A percentile compares a stretch with the other conserved stretches of the same genome.
These are phyloP conservation scores for Nothomitra cinnamomea DNA, from an alignment of 2,329 filamentous ascomycete genomes.

Conservation along the genomic window DNA sequence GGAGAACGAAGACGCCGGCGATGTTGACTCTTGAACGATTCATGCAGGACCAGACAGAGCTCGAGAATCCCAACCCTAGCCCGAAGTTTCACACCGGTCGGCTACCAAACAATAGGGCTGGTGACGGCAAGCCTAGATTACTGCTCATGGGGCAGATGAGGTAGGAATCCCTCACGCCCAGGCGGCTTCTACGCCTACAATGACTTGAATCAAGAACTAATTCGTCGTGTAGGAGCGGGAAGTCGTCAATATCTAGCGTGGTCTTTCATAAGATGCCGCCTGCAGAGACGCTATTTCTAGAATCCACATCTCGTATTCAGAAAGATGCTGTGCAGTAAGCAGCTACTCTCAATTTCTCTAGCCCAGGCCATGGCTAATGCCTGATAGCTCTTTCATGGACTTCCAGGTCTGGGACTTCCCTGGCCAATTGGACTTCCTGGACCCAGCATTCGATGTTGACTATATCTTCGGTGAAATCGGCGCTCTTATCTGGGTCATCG, in stretches of 20 bases:
- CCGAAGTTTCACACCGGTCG: slow-evolving; percentile 6
- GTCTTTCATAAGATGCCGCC: slow-evolving; percentile 98
- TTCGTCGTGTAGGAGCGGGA: slow-evolving; percentile 56
- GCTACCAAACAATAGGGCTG: slow-evolving; percentile 30
- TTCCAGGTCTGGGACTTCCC: slow-evolving; percentile 98
- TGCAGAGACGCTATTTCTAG: slow-evolving; percentile 86
- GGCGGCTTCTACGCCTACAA: slow-evolving; percentile 9
- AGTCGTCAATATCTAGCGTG: slow-evolving; percentile 95
- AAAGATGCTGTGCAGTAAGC: slow-evolving; percentile 89
- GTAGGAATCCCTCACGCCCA: slow-evolving; percentile 31
- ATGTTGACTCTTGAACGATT: slow-evolving; percentile 6
- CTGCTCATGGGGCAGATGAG: slow-evolving; percentile 90
- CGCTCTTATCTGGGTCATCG: slow-evolving; percentile 94
- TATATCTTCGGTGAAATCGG: slow-evolving; percentile 89
- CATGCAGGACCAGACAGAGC: slow-evolving; percentile 5
- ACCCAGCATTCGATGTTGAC: slow-evolving; percentile 77
- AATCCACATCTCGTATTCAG: slow-evolving; percentile 85
- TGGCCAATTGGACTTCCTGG: slow-evolving; percentile 83
- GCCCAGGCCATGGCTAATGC: neutral
- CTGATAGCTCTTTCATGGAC: slow-evolving; percentile 82
- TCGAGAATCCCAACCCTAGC: slow-evolving; percentile 5
- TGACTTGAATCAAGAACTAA: neutral
- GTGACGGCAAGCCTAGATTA: slow-evolving; percentile 60
- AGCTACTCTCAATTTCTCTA: neutral
- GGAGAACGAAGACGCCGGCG: slow-evolving; percentile 1